Conservation (phyloP, 2,329 filamentous ascomycete genomes). For the Colletotrichum sp. region DNA sequence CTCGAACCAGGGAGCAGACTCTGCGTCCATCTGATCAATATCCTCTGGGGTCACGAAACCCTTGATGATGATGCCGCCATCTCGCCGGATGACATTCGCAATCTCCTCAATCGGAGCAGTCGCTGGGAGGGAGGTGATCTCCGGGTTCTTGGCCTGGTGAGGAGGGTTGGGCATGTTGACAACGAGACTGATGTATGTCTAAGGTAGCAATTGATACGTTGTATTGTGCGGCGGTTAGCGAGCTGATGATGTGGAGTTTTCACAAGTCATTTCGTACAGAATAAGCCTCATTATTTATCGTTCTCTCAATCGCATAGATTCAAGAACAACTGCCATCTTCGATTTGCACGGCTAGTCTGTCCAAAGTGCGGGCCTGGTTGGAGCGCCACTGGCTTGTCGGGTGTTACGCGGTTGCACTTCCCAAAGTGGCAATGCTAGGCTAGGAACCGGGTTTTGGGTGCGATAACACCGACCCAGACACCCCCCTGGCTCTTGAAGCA, state of each 20-base stretch:
- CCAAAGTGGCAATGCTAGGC: background rate
- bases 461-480: background rate
- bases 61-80: background rate
- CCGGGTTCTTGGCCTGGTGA: background rate
- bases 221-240: background rate
- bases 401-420: background rate
- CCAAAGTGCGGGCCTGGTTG: background rate
- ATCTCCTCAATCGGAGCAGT: background rate
- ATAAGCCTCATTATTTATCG: background rate
- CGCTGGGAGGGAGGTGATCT: background rate
- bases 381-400: accelerated
- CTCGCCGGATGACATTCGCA: background rate
- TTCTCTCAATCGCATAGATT: background rate
- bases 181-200: background rate
- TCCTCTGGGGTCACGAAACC: background rate
- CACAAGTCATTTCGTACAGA: background rate
- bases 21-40: background rate
- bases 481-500: background rate
- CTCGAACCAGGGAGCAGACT: background rate
- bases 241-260: background rate
- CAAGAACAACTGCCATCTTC: background rate
- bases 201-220: background rate
- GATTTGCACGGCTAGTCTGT: background rate
- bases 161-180: background rate
- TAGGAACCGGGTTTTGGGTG: background rate